Base-by-base conservation (phyloP, 164 flowering plant genomes). In the Liquidambar formosana region DNA sequence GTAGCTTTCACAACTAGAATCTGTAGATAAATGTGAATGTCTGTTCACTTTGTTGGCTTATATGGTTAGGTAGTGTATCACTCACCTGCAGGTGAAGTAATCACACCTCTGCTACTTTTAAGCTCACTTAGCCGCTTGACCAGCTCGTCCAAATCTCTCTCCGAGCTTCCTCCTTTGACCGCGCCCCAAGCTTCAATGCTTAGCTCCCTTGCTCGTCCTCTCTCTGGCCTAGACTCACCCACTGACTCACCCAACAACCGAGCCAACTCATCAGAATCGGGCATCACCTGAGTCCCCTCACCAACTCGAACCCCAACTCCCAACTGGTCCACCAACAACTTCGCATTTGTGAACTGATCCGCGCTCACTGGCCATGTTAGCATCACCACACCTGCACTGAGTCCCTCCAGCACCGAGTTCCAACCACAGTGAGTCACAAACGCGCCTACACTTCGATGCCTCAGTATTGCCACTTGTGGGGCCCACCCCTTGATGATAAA, bases 391-490 rank as follows among this genome's bases (percentile, higher is more conserved):
- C 83, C 80, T 15, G 78, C 73, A 18, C 19, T 33, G 11, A 78
- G 19, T 23, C 73, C 75, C 49, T 78, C 81, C 59, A 78, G 61
- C 25, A 65, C 66, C 61, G 83, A 80, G 68, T 80, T 80, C 83
- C 83, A 77, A 8, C 83, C 80, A n/a, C 78, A 74, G 57, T 80
- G 83, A 23, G 80, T 80, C 70, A 80, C 11, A 60, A 76, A 76
- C 26, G 74, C 51, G 3, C 76, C 83, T 11, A 71, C 71, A 2
- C 80, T 73, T 8, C 54, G 49, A 64, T 77, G 83, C 0, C 58
- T 57, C 51, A 80, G 67, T 49, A 80, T 77, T 21, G 38, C 47
- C 66, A 59, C 73, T 41, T 83, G 86, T 22, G 82, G 80, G 22
- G 77, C 82, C 84, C 84, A 80, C 6, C 79, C 84, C 38, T 48